A percentile compares a stretch with the other conserved stretches of the same genome.
Evolutionary conservation across 2,329 filamentous ascomycete species (phyloP).

Genomic region (Gyromitra esculenta): DNA sequence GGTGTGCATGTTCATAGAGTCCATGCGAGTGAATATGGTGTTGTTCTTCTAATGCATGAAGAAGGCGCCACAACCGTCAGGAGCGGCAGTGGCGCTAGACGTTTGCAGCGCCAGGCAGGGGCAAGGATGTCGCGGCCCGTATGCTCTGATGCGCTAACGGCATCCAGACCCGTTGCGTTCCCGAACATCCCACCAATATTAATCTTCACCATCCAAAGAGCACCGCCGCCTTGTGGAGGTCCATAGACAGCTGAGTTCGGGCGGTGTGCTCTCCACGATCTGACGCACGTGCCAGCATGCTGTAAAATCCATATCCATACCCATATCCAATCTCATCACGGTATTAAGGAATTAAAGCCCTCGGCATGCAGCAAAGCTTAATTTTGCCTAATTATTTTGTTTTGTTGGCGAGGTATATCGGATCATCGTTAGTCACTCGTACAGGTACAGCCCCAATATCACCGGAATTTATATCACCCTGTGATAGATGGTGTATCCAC

Average conservation of each 20-base stretch:
- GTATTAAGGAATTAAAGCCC: background rate
- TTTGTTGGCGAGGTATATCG: background rate
- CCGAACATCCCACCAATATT: background rate
- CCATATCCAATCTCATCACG: background rate
- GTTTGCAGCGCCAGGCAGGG: background rate
- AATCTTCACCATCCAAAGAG: background rate
- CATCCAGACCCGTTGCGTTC: background rate
- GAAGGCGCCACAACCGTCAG: conserved; percentile 3
- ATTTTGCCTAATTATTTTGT: background rate
- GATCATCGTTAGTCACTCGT: background rate
- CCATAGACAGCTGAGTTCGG: background rate
- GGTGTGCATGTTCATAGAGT: background rate
- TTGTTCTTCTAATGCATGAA: background rate
- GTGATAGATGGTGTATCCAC: background rate
- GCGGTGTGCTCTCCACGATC: background rate
- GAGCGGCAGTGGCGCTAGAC: conserved; percentile 14
- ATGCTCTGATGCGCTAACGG: conserved; percentile 17
- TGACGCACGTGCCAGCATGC: background rate
- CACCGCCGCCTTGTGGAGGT: background rate
- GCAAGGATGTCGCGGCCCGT: conserved; percentile 24
- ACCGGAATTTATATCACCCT: background rate
- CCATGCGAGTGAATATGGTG: background rate
- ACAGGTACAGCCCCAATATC: background rate
- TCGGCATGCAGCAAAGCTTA: background rate
- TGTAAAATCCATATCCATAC: background rate